Evolutionary conservation across 495 filamentous ascomycete species (phyloP).

Genomic region (Penicillium herquei): DNA sequence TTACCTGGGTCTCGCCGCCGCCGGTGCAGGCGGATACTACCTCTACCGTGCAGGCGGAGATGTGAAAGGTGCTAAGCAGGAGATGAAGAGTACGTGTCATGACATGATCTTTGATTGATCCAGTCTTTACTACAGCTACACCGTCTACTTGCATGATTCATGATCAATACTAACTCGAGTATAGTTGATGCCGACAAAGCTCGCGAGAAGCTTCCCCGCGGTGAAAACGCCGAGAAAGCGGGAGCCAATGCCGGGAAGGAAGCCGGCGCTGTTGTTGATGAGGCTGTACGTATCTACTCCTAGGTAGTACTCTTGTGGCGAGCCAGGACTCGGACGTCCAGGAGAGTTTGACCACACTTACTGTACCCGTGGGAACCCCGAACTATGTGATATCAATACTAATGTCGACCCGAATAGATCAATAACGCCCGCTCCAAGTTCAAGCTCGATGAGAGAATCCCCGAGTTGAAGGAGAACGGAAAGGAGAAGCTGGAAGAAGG

Average conservation of each 20-base stretch:
- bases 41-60: slow-evolving; percentile 84
- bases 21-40: slow-evolving; percentile 80
- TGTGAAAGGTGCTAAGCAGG: slow-evolving; percentile 75
- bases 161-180: slow-evolving; percentile 8
- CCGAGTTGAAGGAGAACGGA: slow-evolving; percentile 57
- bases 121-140: background rate
- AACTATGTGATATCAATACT: background rate
- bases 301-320: no score
- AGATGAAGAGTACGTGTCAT: slow-evolving; percentile 66
- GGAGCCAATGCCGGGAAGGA: slow-evolving; percentile 51
- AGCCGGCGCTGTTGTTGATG: slow-evolving; percentile 54
- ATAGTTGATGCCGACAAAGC: slow-evolving; percentile 63
- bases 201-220: slow-evolving; percentile 57
- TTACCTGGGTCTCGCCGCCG: slow-evolving; percentile 60
- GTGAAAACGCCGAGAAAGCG: slow-evolving; percentile 48
- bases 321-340: no score
- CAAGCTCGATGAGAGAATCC: slow-evolving; percentile 56
- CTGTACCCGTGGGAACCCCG: no score
- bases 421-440: slow-evolving; percentile 59
- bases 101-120: background rate
- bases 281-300: slow-evolving; percentile 44
- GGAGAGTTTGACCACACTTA: no score
- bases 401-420: slow-evolving; percentile 44
- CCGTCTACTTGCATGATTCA: background rate
- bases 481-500: slow-evolving; percentile 66